A percentile compares a stretch with the other conserved stretches of the same genome.
These are phyloP conservation scores for Fonsecaea pedrosoi DNA, from an alignment of 2,329 filamentous ascomycete species.

Conservation along the genomic window DNA sequence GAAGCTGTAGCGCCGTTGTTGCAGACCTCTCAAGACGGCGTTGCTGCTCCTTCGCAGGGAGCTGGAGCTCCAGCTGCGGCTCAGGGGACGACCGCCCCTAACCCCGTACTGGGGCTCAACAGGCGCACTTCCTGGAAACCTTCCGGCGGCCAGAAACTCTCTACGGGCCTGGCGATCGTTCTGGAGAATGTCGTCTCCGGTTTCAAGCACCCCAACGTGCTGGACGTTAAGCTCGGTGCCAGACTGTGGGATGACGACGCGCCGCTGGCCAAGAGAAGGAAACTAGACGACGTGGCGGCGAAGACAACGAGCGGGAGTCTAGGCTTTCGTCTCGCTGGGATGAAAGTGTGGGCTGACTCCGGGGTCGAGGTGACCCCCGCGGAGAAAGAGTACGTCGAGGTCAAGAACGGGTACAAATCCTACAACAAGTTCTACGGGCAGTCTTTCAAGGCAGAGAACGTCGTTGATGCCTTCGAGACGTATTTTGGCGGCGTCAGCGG, in stretches of 20 bases:
- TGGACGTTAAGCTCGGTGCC: conserved; percentile 90
- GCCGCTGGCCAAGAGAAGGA: conserved; percentile 49
- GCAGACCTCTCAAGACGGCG: conserved; percentile 55
- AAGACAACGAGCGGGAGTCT: conserved; percentile 49
- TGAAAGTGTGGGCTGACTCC: conserved; percentile 62
- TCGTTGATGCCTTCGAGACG: conserved; percentile 64
- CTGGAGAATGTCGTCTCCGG: conserved; percentile 83
- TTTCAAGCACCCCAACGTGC: conserved; percentile 83
- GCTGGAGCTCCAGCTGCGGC: conserved; percentile 31
- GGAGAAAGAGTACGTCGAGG: conserved; percentile 44
- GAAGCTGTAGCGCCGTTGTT: conserved; percentile 50
- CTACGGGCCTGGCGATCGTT: conserved; percentile 80
- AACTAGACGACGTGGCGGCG: conserved; percentile 34
- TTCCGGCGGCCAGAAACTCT: conserved; percentile 68
- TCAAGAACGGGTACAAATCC: conserved; percentile 60
- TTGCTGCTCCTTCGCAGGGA: conserved; percentile 33
- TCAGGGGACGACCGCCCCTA: conserved; percentile 39
- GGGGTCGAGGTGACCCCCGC: conserved; percentile 38
- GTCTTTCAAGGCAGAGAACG: conserved; percentile 60
- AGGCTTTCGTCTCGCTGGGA: conserved; percentile 70
- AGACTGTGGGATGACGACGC: conserved; percentile 82
- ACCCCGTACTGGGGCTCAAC: conserved; percentile 37
- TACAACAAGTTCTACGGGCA: conserved; percentile 73
- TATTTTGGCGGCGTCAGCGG: conserved; percentile 55
- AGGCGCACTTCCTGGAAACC: conserved; percentile 49